A percentile compares a stretch with the other conserved stretches of the same genome.
Evolutionary conservation across 169 alveolate species (phyloP).

Genomic region (Plasmodium adleri): DNA sequence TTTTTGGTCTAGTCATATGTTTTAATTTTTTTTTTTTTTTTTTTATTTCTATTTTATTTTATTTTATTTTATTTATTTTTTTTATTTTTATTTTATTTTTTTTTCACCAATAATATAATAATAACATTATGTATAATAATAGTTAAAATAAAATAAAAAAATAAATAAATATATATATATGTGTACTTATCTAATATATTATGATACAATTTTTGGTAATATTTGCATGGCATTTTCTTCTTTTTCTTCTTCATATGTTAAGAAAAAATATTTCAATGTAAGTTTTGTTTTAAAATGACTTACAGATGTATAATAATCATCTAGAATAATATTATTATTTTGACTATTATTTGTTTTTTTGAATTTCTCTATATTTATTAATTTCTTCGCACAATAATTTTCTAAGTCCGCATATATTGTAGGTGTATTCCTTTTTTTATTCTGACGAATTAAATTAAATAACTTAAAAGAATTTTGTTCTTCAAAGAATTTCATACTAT

Average conservation of each 20-base stretch:
- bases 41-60: too few relatives aligned
- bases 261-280: constrained; percentile 41
- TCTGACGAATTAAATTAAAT: constrained; percentile 41
- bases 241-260: constrained; percentile 65
- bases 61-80: too few relatives aligned
- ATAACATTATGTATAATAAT: too few relatives aligned
- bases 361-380: constrained; percentile 14
- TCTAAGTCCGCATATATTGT: constrained; percentile 46
- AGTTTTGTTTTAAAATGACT: constrained; percentile 53
- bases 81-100: too few relatives aligned
- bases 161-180: too few relatives aligned
- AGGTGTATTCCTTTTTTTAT: constrained; percentile 30
- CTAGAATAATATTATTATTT: constrained; percentile 17
- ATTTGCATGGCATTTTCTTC: constrained; percentile 55
- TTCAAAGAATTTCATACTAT: constrained; percentile 44
- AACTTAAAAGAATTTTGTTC: constrained; percentile 37
- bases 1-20: too few relatives aligned
- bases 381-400: constrained; percentile 45
- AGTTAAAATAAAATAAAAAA: too few relatives aligned
- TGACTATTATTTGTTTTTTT: background rate
- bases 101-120: too few relatives aligned
- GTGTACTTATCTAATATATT: too few relatives aligned
- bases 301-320: constrained; percentile 57
- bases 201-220: background rate
- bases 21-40: too few relatives aligned